These are phyloP conservation scores for Thelonectria rubi DNA, from an alignment of 2,329 filamentous ascomycete species.

Conservation along the genomic window DNA sequence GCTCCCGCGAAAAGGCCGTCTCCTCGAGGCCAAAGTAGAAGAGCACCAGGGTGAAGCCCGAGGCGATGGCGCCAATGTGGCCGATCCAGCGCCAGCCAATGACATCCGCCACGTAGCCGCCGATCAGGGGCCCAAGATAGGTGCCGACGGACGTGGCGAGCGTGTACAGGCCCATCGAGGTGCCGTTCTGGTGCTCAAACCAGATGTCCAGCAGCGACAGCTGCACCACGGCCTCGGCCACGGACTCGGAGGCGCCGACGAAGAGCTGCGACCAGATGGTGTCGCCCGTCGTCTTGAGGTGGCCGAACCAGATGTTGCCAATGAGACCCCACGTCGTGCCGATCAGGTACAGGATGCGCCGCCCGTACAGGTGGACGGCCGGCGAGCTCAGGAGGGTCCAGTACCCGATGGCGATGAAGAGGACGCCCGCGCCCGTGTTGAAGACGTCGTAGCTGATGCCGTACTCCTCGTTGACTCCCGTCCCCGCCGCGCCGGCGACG, in stretches of 20 bases:
- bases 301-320: conserved; percentile 64
- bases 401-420: conserved; percentile 65
- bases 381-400: conserved; percentile 63
- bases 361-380: conserved; percentile 62
- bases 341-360: conserved; percentile 63
- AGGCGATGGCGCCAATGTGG: conserved; percentile 60
- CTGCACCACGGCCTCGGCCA: conserved; percentile 65
- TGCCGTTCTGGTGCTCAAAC: conserved; percentile 65
- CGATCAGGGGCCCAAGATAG: conserved; percentile 63
- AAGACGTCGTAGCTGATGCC: conserved; percentile 61
- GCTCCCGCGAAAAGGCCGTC: conserved; percentile 57
- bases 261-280: conserved; percentile 66
- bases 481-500: conserved; percentile 61
- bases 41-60: conserved; percentile 55
- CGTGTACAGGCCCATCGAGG: conserved; percentile 63
- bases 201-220: conserved; percentile 66
- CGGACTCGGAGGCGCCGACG: conserved; percentile 65
- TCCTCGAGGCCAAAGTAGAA: conserved; percentile 63
- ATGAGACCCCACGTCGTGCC: conserved; percentile 59
- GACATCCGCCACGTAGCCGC: conserved; percentile 58
- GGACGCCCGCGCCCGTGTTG: conserved; percentile 65
- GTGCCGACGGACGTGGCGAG: conserved; percentile 65
- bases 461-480: conserved; percentile 59
- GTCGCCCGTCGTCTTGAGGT: conserved; percentile 52
- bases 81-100: conserved; percentile 66